Percentiles rank a stretch among this genome's conserved stretches.
Conservation (phyloP, 306 rosid genomes). For the Quercus gilva region DNA sequence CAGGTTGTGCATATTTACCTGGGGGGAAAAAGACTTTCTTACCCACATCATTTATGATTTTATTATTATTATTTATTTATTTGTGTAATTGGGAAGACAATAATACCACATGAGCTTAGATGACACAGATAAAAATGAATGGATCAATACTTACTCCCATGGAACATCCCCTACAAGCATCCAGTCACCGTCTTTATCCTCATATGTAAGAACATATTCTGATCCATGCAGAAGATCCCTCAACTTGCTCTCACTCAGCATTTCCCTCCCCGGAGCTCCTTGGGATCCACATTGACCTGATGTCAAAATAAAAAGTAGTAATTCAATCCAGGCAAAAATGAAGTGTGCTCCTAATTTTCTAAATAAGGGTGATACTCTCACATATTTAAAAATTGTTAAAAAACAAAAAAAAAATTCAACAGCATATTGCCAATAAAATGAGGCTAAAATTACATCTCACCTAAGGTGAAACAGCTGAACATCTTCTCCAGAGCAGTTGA, state of each 20-base stretch:
- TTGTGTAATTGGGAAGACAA: background rate
- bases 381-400: background rate
- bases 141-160: slow-evolving; percentile 73
- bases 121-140: background rate
- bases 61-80: background rate
- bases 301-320: slow-evolving; percentile 26
- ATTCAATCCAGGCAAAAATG: slow-evolving; percentile 15
- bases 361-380: background rate
- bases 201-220: slow-evolving; percentile 85
- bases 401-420: background rate
- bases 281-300: slow-evolving; percentile 89
- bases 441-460: slow-evolving; percentile 38
- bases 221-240: slow-evolving; percentile 96
- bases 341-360: background rate
- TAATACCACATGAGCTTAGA: background rate
- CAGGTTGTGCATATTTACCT: background rate
- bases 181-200: slow-evolving; percentile 98
- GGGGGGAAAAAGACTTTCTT: too few species aligned
- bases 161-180: slow-evolving; percentile 99
- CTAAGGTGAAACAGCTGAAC: slow-evolving; percentile 93
- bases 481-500: slow-evolving; percentile 96
- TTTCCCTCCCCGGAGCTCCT: slow-evolving; percentile 74
- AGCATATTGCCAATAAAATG: background rate
- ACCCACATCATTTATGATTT: background rate
- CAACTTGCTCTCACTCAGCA: slow-evolving; percentile 83